Evolutionary conservation across 306 rosid species (phyloP).

Genomic region (Castanea crenata): DNA sequence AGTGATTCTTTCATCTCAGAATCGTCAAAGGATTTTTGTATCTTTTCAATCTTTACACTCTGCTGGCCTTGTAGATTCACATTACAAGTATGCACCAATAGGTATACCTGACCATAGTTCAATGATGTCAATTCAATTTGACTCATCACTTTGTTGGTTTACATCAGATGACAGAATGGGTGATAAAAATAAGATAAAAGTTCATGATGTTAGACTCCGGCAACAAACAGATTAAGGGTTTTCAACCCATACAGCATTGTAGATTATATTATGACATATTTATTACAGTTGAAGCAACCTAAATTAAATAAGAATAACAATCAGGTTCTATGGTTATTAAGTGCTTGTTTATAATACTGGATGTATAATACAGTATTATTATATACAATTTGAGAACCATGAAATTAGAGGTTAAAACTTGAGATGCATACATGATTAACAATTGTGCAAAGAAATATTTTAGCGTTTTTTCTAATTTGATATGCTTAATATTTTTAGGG

Average conservation of each 20-base stretch:
- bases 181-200: not conserved
- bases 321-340: not conserved
- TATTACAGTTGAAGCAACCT: not conserved
- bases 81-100: conserved; percentile 77
- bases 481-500: not conserved
- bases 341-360: not conserved
- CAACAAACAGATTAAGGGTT: not conserved
- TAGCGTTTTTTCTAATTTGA: not conserved
- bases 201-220: not conserved
- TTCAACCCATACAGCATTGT: not conserved
- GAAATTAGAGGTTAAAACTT: not conserved
- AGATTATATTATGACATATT: not conserved
- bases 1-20: conserved; percentile 42
- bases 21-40: conserved; percentile 34
- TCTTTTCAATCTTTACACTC: conserved; percentile 41
- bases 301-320: not conserved
- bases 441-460: not conserved
- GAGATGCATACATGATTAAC: not conserved
- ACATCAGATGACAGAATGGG: not conserved
- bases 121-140: conserved; percentile 27
- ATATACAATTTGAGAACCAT: not conserved
- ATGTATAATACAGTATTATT: not conserved
- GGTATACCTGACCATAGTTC: conserved; percentile 64
- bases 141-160: conserved; percentile 13
- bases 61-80: conserved; percentile 57